Percentiles rank a stretch among this genome's conserved stretches.
Evolutionary conservation across 2,329 filamentous ascomycete species (phyloP).

Genomic region (Fusarium chuoi): DNA sequence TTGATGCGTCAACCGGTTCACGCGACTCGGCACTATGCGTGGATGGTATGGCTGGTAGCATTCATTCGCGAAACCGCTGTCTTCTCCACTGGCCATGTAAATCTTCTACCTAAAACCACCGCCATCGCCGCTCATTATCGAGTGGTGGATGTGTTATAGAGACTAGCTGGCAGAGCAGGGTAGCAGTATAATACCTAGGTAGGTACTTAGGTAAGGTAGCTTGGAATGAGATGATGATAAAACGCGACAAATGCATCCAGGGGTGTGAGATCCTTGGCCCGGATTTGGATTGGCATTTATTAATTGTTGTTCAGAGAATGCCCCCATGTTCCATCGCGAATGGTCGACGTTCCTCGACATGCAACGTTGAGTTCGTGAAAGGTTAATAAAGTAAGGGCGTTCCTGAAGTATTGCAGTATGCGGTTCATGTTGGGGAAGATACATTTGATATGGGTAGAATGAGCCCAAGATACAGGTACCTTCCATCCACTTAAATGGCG

Average conservation of each 20-base stretch:
- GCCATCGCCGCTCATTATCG: constrained; percentile 27
- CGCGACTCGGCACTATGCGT: constrained; percentile 15
- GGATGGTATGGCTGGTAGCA: constrained; percentile 8
- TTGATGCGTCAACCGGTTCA: constrained; percentile 39
- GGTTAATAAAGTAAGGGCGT: constrained; percentile 29
- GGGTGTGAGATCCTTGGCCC: constrained; percentile 18
- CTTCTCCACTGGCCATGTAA: constrained; percentile 31
- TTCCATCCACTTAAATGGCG: constrained; percentile 27
- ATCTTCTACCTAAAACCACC: constrained; percentile 32
- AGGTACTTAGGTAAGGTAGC: background rate
- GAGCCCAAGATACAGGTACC: constrained; percentile 16
- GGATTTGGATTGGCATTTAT: constrained; percentile 22
- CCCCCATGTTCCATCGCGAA: constrained; percentile 27
- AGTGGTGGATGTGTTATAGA: constrained; percentile 24
- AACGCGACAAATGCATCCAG: background rate
- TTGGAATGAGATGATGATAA: constrained; percentile 9
- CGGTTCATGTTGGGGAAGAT: constrained; percentile 26
- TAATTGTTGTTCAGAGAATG: constrained; percentile 16
- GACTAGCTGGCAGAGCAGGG: constrained; percentile 12
- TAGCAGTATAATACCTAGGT: background rate
- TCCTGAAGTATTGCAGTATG: constrained; percentile 7
- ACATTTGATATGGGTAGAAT: constrained; percentile 14
- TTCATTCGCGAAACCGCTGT: constrained; percentile 9
- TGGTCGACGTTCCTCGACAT: constrained; percentile 34
- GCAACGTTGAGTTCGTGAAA: constrained; percentile 26